Evolutionary conservation across 1,284 basidiomycete genomes (phyloP).

Genomic region (Puccinia hordei): DNA sequence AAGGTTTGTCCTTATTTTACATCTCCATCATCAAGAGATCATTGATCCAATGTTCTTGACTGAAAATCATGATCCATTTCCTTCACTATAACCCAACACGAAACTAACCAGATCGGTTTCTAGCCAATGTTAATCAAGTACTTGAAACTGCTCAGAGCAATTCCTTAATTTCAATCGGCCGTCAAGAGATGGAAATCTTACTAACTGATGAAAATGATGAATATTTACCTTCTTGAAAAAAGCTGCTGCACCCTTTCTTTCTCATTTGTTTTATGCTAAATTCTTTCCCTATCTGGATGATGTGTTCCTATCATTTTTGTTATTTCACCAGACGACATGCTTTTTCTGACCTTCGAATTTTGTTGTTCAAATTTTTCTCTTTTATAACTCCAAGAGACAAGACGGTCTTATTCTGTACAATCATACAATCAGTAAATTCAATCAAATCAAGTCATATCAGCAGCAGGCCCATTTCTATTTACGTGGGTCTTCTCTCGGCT

Average conservation of each 20-base stretch:
- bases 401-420: not conserved
- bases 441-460: no score
- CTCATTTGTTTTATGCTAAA: not conserved
- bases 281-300: not conserved
- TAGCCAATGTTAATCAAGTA: slow-evolving; percentile 33
- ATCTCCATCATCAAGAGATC: slow-evolving; percentile 1
- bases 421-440: not conserved
- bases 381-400: not conserved
- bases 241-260: not conserved
- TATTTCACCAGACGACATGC: no score
- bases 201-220: slow-evolving; percentile 32
- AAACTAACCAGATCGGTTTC: slow-evolving; percentile 6
- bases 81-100: not conserved
- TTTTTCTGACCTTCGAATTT: not conserved
- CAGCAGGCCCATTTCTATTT: no score
- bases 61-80: not conserved
- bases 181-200: slow-evolving; percentile 23
- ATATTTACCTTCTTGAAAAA: slow-evolving; percentile 22
- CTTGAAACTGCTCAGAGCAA: slow-evolving; percentile 30
- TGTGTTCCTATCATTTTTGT: not conserved
- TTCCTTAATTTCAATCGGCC: slow-evolving; percentile 26
- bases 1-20: slow-evolving; percentile 4
- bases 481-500: no score
- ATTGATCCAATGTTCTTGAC: not conserved
- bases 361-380: not conserved